Base-by-base conservation (phyloP, 1,139 yeast species). In the Geotrichum histeridarum region DNA sequence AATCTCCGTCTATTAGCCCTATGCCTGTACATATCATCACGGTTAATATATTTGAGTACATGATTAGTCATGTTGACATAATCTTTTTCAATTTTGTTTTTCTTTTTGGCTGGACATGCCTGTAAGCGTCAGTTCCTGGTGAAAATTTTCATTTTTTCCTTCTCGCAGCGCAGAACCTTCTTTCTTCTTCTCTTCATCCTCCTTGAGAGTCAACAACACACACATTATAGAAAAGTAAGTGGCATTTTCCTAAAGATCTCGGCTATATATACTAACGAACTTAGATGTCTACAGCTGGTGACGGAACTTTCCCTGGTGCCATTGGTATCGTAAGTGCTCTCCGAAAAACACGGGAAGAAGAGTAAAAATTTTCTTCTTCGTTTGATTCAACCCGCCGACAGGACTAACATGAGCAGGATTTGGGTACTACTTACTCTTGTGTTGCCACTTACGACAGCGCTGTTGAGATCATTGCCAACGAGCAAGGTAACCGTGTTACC, bases 241-340 rank as follows among this genome's bases (percentile, higher is more conserved):
- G 12, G 22, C 6, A n/a, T 15, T 12, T 38, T 22, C n/a, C 33
- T 32, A 27, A 41, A 39, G 32, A n/a, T 35, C 11, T 15, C 12
- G 32, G n/a, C 22, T 32, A 27, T 14, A 15, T 36, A 15, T 36
- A 36, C 22, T 37, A 33, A 18, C 51, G 30, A 39, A 37, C 42
- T 37, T 35, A 46, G 42, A 55, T 55, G 58, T 55, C 58, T 55
- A 51, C 58, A 47, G 56, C 56, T 53, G 58, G 58, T 53, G 97
- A 91, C 84, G 96, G 96, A 86, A 95, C 91, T 81, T 91, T 87
- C 87, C 95, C 91, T 84, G 96, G 96, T 84, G 98, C 98, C 80
- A 90, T 91, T 81, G 98, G 99, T 82, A 86, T 86, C 84, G 86
- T 42, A 42, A 42, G 45, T 42, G 30, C 32, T 18, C 27, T 22